Percentiles rank a stretch among this genome's conserved stretches.
Conservation (phyloP, 2,329 filamentous ascomycete genomes). For the Exophiala spinifera region DNA sequence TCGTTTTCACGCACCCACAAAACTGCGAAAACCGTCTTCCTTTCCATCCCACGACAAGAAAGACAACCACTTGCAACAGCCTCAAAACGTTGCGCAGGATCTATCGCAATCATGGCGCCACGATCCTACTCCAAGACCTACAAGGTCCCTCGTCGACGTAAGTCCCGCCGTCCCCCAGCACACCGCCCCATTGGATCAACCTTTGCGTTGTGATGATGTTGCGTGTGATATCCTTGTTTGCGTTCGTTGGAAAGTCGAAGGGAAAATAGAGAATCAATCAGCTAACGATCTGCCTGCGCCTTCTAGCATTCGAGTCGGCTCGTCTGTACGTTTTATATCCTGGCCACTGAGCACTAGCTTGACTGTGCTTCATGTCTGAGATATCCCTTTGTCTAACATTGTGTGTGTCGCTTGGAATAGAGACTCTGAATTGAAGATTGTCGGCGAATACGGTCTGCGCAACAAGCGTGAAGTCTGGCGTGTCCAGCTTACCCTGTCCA, state of each 20-base stretch:
- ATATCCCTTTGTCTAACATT: conserved; percentile 65
- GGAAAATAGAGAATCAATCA: conserved; percentile 10
- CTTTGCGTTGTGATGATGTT: too few relatives aligned
- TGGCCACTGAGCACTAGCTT: conserved; percentile 98
- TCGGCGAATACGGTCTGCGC: conserved; percentile 99
- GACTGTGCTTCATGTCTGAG: conserved; percentile 92
- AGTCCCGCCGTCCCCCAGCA: conserved; percentile 34
- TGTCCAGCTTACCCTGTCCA: conserved; percentile 98
- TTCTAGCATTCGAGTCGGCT: conserved; percentile 88
- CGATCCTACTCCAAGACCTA: conserved; percentile 98
- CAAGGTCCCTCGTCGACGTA: conserved; percentile 90
- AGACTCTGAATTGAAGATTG: conserved; percentile 99
- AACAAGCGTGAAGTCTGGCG: conserved; percentile 99
- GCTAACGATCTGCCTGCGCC: conserved; percentile 38
- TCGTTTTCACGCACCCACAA: conserved; percentile 11
- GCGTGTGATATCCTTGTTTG: too few relatives aligned
- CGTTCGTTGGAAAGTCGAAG: too few relatives aligned
- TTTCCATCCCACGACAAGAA: too few relatives aligned
- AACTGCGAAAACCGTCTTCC: too few relatives aligned
- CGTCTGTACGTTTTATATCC: conserved; percentile 87
- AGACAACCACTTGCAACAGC: conserved; percentile 20
- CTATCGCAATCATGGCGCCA: conserved; percentile 46
- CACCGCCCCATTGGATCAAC: not conserved
- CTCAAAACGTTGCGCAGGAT: conserved; percentile 32
- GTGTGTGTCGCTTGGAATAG: conserved; percentile 52